Base-by-base conservation (phyloP, 805 yeast species). In the Metschnikowia similis region DNA sequence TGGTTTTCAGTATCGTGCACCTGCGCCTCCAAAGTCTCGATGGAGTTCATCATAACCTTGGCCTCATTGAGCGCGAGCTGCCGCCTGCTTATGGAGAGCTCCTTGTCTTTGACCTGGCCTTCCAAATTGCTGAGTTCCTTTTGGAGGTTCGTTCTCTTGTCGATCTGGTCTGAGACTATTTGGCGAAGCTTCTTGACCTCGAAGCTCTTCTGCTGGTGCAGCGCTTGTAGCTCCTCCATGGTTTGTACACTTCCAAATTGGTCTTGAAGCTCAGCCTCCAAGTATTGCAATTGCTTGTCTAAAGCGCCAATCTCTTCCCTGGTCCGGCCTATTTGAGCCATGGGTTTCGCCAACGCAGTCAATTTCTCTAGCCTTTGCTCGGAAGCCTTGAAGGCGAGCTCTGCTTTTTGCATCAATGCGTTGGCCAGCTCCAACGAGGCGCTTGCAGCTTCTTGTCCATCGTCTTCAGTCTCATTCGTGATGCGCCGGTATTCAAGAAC, bases 41-140 rank as follows among this genome's bases (percentile, higher is more conserved):
- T 66, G 34, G 75, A 69, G 28, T 13, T 27, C 4, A 6, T n/a
- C 37, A 41, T 41, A 4, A n/a, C 17, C 26, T 27, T 41, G 26
- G 29, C 46, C 49, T 82, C 85, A 41, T 74, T 61, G 30, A 81
- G 66, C 5, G 81, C 66, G 42, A 69, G 72, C 57, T 84, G 87
- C 49, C 81, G 61, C 40, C 77, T 74, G 55, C 81, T 79, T 27
- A 87, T 76, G 2, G 61, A 57, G 40, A 85, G 62, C 56, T 73
- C 71, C 47, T 76, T 73, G 56, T 83, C 87, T 50, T 82, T 81
- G 11, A 83, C 64, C 34, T 65, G 64, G 32, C 69, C 74, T 50
- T 84, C 85, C 21, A 82, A 55, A 11, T 70, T 64, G 7, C 71
- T 67, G 17, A 77, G 48, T 35, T 77, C 80, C 39, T 71, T 71